Conservation (phyloP, 208 protist species). For the Leishmania turanica region DNA sequence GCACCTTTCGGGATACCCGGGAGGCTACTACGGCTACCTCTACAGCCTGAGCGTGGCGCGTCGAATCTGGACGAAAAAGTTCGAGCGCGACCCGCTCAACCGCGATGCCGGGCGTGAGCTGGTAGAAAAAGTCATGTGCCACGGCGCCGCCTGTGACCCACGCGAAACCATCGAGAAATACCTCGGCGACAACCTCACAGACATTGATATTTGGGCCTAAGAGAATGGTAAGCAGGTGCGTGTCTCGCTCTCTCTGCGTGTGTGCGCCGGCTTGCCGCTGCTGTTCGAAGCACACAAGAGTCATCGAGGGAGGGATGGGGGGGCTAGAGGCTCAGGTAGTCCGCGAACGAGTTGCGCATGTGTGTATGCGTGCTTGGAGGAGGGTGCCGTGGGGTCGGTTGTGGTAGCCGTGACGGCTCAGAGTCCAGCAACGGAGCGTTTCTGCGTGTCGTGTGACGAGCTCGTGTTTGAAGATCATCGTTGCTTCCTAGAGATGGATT, state of each 20-base stretch:
- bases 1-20: conserved; percentile 91
- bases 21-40: conserved; percentile 93
- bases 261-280: not conserved
- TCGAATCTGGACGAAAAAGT: conserved; percentile 92
- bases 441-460: not conserved
- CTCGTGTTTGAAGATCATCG: not conserved
- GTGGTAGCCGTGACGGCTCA: not conserved
- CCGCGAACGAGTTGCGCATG: not conserved
- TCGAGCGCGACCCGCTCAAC: conserved; percentile 87
- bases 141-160: conserved; percentile 88
- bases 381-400: not conserved
- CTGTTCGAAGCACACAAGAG: not conserved
- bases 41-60: conserved; percentile 90
- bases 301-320: not conserved
- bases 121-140: conserved; percentile 84
- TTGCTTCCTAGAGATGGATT: not conserved
- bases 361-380: not conserved
- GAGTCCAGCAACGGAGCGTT: not conserved
- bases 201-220: conserved; percentile 90
- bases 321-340: not conserved
- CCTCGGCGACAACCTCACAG: conserved; percentile 80
- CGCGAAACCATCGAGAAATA: conserved; percentile 80
- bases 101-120: conserved; percentile 79
- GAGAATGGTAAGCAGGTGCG: not conserved
- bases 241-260: not conserved